Base-by-base conservation (phyloP, 306 rosid species). In the Pachyrhizus erosus region DNA sequence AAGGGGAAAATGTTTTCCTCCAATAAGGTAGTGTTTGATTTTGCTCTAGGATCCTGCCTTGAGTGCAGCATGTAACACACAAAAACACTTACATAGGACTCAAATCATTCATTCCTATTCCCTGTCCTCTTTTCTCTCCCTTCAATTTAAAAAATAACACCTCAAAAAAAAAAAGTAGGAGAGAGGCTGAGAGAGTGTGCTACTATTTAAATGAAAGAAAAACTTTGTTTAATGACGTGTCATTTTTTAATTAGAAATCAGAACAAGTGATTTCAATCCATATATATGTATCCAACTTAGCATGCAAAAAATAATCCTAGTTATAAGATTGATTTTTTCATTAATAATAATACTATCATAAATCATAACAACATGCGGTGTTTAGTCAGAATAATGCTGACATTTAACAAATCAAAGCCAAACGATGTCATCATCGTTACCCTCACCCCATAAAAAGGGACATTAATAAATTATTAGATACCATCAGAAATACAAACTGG, bases 341-440 rank as follows among this genome's bases (percentile, higher is more conserved):
- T 65, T n/a, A 65, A 33, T 34, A 10, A 52, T 33, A 49, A 10
- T 23, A 20, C n/a, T 48, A 48, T 48, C 13, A 34, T 24, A 27
- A 60, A 18, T 39, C 18, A 87, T 5, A 60, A 46, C 73, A 84
- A 51, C 87, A 84, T 83, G 70, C 77, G 24, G 40, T 60, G 82
- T 54, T 82, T 37, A 66, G 84, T 83, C 89, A 87, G 84, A 79
- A 78, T 46, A 66, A 83, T 48, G 69, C 49, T 48, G 83, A 39
- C 46, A 48, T 65, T 54, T 14, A 49, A 58, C 62, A 27, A 73
- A 67, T 9, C 14, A 66, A 66, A 66, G 62, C 40, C 43, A 74
- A 54, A 75, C 24, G 21, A 62, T 72, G 67, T 42, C 84, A 79
- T 66, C 57, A 79, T 79, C 57, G 15, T 31, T 21, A 29, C 45